Evolutionary conservation across 176 grass and related monocot genomes (phyloP).

Genomic region (Oryza officinalis): DNA sequence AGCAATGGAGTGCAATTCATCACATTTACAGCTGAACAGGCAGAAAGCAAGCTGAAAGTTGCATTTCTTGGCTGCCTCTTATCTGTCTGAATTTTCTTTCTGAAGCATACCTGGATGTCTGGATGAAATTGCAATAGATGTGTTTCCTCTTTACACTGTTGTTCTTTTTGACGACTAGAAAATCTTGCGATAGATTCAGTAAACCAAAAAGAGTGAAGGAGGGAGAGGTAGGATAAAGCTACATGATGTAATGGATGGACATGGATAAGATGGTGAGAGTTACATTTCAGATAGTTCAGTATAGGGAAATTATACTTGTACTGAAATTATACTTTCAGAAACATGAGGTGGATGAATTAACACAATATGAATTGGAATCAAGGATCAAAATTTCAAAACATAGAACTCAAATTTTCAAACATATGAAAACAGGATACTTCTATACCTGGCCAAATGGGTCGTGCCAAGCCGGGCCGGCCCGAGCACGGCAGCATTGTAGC

Average conservation of each 20-base stretch:
- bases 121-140: background rate
- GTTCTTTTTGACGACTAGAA: background rate
- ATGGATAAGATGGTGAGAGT: conserved; percentile 35
- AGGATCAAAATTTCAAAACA: background rate
- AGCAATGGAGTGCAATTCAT: background rate
- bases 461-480: too few species aligned
- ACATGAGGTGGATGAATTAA: background rate
- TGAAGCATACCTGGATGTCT: background rate
- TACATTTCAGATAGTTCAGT: conserved; percentile 35
- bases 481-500: too few species aligned
- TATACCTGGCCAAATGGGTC: too few species aligned
- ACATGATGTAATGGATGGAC: conserved; percentile 13
- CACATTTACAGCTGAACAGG: background rate
- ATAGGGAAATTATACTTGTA: conserved; percentile 19
- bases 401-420: background rate
- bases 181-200: background rate
- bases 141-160: background rate
- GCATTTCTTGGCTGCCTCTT: background rate
- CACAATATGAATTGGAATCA: background rate
- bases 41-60: background rate
- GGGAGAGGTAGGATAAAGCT: conserved; percentile 20
- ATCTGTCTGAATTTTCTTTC: background rate
- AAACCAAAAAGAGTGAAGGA: background rate
- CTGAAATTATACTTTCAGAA: conserved; percentile 19
- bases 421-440: background rate